Conservation (phyloP, 2,329 filamentous ascomycete genomes). For the Ophiobolus disseminans region DNA sequence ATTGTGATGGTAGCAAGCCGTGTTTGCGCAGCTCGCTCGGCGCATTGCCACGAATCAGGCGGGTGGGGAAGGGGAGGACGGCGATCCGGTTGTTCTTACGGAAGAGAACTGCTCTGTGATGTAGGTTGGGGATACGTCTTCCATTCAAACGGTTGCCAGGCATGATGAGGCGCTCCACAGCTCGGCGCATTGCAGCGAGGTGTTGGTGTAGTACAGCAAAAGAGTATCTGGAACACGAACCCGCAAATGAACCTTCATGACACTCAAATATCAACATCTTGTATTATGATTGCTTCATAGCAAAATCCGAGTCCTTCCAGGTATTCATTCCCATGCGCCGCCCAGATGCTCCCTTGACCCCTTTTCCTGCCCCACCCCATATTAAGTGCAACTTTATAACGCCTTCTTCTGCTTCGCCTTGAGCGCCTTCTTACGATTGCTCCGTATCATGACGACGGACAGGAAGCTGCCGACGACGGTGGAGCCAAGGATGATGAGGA, state of each 20-base stretch:
- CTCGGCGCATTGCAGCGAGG: too few relatives aligned
- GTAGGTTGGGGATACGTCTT: constrained; percentile 13
- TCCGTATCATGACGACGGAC: constrained; percentile 97
- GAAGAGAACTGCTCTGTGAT: constrained; percentile 43
- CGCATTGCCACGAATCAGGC: constrained; percentile 37
- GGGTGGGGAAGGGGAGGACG: constrained; percentile 29
- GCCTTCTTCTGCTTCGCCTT: constrained; percentile 96
- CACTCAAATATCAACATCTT: neutral
- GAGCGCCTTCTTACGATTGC: constrained; percentile 95
- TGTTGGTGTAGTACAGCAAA: too few relatives aligned
- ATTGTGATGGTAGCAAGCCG: constrained; percentile 23
- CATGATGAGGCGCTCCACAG: too few relatives aligned
- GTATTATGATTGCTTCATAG: neutral
- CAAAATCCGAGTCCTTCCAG: neutral
- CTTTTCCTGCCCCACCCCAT: neutral
- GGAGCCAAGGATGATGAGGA: constrained; percentile 88
- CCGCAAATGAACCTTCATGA: too few relatives aligned
- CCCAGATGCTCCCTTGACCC: constrained; percentile 10
- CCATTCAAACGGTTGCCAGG: too few relatives aligned
- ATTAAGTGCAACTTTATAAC: constrained; percentile 28
- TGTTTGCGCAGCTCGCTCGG: constrained; percentile 48
- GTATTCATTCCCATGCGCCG: constrained; percentile 7
- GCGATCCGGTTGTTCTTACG: constrained; percentile 34
- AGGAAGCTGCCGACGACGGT: constrained; percentile 97
- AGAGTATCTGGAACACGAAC: too few relatives aligned